These are phyloP conservation scores for Rosa persica DNA, from an alignment of 306 rosid species.

Conservation along the genomic window DNA sequence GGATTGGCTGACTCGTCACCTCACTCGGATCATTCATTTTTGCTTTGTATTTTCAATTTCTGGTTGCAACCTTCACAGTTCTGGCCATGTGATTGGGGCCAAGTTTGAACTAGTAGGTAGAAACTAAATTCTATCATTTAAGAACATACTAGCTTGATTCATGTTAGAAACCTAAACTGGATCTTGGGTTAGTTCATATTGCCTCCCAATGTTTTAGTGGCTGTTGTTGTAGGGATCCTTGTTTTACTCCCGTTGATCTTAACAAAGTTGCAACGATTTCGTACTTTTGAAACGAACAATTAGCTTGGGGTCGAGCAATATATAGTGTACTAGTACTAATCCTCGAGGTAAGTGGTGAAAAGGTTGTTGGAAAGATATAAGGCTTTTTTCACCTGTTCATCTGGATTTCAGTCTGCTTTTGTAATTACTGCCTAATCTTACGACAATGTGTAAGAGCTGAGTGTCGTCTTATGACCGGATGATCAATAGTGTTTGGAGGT, in stretches of 20 bases:
- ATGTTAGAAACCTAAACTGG: not conserved
- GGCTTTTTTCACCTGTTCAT: not conserved
- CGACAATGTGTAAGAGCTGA: too few species aligned
- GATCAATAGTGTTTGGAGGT: not conserved
- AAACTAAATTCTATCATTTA: not conserved
- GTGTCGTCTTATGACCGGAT: not conserved
- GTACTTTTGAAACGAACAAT: not conserved
- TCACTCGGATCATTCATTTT: constrained; percentile 26
- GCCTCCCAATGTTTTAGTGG: too few species aligned
- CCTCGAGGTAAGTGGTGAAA: too few species aligned
- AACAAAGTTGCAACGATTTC: not conserved
- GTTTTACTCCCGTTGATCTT: not conserved
- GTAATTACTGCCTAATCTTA: too few species aligned
- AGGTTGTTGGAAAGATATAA: too few species aligned
- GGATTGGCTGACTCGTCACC: constrained; percentile 15
- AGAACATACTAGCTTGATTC: not conserved
- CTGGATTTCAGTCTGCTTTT: too few species aligned
- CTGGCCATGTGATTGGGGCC: not conserved
- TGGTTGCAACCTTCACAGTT: not conserved
- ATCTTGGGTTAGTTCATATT: not conserved
- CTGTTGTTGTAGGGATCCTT: not conserved
- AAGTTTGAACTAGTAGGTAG: not conserved
- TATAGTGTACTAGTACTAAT: too few species aligned
- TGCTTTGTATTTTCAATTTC: not conserved
- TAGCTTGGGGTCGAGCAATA: not conserved